Evolutionary conservation across 306 rosid genomes (phyloP).

Genomic region (Lathyrus sativus): DNA sequence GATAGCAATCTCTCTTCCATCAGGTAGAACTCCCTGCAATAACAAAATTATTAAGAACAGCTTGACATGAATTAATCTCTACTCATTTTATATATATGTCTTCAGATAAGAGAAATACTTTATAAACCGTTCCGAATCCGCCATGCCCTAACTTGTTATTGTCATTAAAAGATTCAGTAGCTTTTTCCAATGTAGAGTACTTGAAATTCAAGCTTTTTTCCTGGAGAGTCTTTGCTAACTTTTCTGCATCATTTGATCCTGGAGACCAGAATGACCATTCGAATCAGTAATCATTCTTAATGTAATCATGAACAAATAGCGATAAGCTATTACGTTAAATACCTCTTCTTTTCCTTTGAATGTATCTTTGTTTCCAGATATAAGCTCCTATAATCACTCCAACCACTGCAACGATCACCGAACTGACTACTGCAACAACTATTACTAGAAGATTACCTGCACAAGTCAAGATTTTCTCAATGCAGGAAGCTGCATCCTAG

Average conservation of each 20-base stretch:
- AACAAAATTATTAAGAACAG: slow-evolving; percentile 22
- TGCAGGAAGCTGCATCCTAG: slow-evolving; percentile 6
- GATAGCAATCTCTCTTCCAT: slow-evolving; percentile 94
- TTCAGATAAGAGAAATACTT: slow-evolving; percentile 51
- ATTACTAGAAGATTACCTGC: slow-evolving; percentile 62
- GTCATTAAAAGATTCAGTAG: slow-evolving; percentile 64
- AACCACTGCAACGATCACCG: slow-evolving; percentile 57
- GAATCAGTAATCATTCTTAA: slow-evolving; percentile 27
- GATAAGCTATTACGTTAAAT: slow-evolving; percentile 13
- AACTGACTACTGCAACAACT: slow-evolving; percentile 64
- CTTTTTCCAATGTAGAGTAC: slow-evolving; percentile 83
- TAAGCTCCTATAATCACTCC: slow-evolving; percentile 56
- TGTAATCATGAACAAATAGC: neutral
- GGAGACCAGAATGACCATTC: slow-evolving; percentile 17
- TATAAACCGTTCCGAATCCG: slow-evolving; percentile 93
- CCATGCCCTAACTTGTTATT: slow-evolving; percentile 91
- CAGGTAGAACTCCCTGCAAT: slow-evolving; percentile 61
- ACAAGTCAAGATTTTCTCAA: slow-evolving; percentile 33
- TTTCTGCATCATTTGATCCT: slow-evolving; percentile 75
- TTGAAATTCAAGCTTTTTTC: slow-evolving; percentile 83
- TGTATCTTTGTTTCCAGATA: slow-evolving; percentile 73
- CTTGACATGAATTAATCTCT: neutral
- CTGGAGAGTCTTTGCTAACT: slow-evolving; percentile 63
- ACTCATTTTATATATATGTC: neutral
- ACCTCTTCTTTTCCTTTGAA: slow-evolving; percentile 90